Evolutionary conservation across 129 eudicot genomes (phyloP), one percentile per base, ranked within the genome.

Genomic region (Calendula officinalis): DNA sequence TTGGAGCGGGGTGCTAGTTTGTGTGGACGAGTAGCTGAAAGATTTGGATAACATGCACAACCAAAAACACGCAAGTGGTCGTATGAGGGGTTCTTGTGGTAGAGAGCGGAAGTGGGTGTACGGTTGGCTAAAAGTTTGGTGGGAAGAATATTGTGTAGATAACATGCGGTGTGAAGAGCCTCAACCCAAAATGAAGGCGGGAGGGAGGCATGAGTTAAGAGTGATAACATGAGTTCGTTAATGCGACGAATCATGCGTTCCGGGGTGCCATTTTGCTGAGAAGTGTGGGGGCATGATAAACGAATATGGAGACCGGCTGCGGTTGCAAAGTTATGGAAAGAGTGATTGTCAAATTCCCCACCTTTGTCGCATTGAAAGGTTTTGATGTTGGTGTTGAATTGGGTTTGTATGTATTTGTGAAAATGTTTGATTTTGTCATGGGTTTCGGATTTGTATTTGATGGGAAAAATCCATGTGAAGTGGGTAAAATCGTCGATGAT

Each of bases 141-240:
- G 7, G 68, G 68, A 3, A 61, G 22, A 12, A 61, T 61, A 17
- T 61, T 61, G 66, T 61, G 66, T 8, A 61, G 66, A 27, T 42
- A 61, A n/a, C n/a, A n/a, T n/a, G n/a, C n/a, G n/a, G n/a, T n/a
- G n/a, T n/a, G n/a, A n/a, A n/a, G n/a, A n/a, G n/a, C n/a, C n/a
- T n/a, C n/a, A n/a, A n/a, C n/a, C n/a, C n/a, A n/a, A n/a, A n/a
- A n/a, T n/a, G n/a, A 40, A 6, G 67, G 41, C 0, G 67, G 53
- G 16, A 62, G 54, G 2, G 54, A 62, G 1, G 67, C 42, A 4
- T 43, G 67, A 6, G n/a, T 62, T 40, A 62, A 54, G 3, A 62
- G 56, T 0, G 45, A 2, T 5, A 33, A 9, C 11, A 46, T 46
- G 56, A 63, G 32, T 12, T 34, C 41, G 3, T 56, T 56, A 5